Base-by-base conservation (phyloP, 306 rosid genomes). In the Castanospermum australe region DNA sequence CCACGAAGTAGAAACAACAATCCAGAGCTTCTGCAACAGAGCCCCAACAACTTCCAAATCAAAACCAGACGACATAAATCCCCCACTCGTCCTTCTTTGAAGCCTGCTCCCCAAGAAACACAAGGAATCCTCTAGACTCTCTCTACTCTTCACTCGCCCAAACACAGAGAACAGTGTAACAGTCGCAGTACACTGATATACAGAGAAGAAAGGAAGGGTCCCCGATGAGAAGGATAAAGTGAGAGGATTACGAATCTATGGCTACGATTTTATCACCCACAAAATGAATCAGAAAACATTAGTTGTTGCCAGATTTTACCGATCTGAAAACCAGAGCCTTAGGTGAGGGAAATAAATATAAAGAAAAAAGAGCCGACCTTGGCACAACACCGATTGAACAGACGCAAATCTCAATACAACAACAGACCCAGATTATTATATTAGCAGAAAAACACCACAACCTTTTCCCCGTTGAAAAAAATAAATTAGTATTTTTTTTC, bases 51-150 rank as follows among this genome's bases (percentile, higher is more conserved):
- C 66, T 75, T 57, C 85, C 92, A 86, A 81, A 75, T 69, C 84
- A 87, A 89, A 90, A 60, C 78, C 76, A 92, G 92, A 94, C 92
- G 93, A 89, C 99, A 94, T 94, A 92, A 90, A 92, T 90, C 82
- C 76, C 9, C 83, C 64, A 57, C 48, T 67, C 77, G 25, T 60
- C 80, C 88, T 82, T 77, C 79, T 59, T 76, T 18, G 35, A 52
- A 71, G 81, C 38, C 76, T 24, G 13, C 48, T 79, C 77, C 85
- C 78, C 47, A 2, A 21, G 9, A 30, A 39, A 51, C 66, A 38
- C 65, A 54, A 78, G 10, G 11, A 56, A 30, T 8, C 22, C 69
- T 5, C 13, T 3, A 5, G 38, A 36, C 71, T 75, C 9, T 38
- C 51, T 73, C 30, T 13, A n/a, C 57, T 80, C 76, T 70, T 57